Percentiles rank a stretch among this genome's conserved stretches.
Evolutionary conservation across 2,329 filamentous ascomycete genomes (phyloP).

Genomic region (Calycina herbarum): DNA sequence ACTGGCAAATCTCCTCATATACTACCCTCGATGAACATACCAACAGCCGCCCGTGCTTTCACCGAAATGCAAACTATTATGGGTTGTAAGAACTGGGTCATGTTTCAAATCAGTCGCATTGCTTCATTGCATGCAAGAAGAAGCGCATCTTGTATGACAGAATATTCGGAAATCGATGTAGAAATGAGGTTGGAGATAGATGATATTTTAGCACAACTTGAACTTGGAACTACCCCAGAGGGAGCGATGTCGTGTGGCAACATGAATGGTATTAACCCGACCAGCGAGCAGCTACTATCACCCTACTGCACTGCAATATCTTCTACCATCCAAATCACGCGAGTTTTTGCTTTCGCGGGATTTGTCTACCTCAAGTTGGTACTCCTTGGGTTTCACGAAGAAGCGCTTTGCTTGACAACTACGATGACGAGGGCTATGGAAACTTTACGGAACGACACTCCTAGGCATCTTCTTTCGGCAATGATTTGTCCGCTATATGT

Average conservation of each 20-base stretch:
- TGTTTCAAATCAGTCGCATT: conserved; percentile 55
- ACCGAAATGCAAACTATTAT: conserved; percentile 49
- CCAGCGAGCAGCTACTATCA: conserved; percentile 5
- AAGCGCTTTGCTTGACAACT: conserved; percentile 18
- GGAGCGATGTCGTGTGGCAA: not conserved
- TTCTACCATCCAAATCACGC: conserved; percentile 24
- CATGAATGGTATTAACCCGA: not conserved
- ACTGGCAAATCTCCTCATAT: conserved; percentile 46
- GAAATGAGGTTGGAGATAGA: conserved; percentile 19
- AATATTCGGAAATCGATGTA: conserved; percentile 8
- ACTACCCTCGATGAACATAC: conserved; percentile 41
- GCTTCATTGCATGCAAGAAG: conserved; percentile 57
- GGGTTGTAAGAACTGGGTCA: conserved; percentile 58
- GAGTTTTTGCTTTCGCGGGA: conserved; percentile 28
- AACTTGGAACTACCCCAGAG: conserved; percentile 22
- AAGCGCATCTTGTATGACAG: conserved; percentile 34
- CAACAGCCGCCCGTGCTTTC: conserved; percentile 42
- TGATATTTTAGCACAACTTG: conserved; percentile 28
- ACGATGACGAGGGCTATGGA: conserved; percentile 26
- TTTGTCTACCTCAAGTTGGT: conserved; percentile 33
- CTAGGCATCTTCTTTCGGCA: conserved; percentile 22
- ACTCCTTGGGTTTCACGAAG: conserved; percentile 24
- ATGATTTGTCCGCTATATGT: conserved; percentile 33
- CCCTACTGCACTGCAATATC: conserved; percentile 14
- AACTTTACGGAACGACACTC: conserved; percentile 24